Conservation (phyloP, 2,329 filamentous ascomycete genomes). For the Colletotrichum phormii region DNA sequence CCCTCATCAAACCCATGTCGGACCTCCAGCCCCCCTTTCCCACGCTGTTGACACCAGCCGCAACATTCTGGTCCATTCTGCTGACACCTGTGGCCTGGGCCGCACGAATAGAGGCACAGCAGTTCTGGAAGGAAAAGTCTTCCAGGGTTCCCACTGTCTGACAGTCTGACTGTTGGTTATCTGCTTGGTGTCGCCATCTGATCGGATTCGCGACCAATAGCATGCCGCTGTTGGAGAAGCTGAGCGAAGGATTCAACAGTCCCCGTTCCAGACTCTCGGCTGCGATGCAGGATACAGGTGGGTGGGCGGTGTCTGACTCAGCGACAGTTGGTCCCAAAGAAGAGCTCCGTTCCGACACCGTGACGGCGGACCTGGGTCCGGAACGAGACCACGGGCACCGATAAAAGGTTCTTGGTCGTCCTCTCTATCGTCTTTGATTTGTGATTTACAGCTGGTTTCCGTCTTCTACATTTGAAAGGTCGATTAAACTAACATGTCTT, state of each 20-base stretch:
- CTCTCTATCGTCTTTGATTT: not conserved
- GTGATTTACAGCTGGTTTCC: not conserved
- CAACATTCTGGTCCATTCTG: not conserved
- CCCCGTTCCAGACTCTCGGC: not conserved
- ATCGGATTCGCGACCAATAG: not conserved
- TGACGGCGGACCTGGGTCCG: not conserved
- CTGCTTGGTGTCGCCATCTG: not conserved
- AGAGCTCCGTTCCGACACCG: not conserved
- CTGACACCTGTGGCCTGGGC: not conserved
- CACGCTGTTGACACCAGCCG: not conserved
- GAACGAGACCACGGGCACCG: not conserved
- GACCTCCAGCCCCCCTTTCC: constrained; percentile 13
- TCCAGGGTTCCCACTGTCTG: not conserved
- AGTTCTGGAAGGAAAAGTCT: not conserved
- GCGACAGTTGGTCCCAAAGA: not conserved
- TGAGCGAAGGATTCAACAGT: constrained; percentile 3
- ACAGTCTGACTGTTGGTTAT: not conserved
- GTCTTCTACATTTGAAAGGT: not conserved
- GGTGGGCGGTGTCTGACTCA: not conserved
- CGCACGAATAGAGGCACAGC: not conserved
- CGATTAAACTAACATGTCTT: not conserved
- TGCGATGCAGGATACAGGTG: not conserved
- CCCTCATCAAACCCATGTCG: constrained; percentile 7
- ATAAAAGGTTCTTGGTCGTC: not conserved
- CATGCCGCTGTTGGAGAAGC: not conserved